Evolutionary conservation across 495 filamentous ascomycete species (phyloP).

Genomic region (Lentithecium fluviatile): DNA sequence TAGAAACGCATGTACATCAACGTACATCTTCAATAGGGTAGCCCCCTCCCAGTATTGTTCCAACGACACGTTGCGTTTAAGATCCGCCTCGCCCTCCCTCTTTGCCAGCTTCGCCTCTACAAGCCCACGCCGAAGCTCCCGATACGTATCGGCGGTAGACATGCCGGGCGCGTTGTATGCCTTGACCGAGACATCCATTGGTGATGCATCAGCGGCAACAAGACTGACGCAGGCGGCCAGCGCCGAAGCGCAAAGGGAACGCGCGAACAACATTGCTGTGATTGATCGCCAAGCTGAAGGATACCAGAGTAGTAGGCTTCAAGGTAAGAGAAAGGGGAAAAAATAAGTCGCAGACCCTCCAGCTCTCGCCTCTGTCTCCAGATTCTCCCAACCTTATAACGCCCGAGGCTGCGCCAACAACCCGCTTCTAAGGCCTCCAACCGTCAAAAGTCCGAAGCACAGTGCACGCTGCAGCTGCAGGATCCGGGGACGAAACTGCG

Average conservation of each 20-base stretch:
- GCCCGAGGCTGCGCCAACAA: not conserved
- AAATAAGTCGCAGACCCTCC: too few relatives aligned
- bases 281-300: not conserved
- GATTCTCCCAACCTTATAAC: too few relatives aligned
- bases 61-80: constrained; percentile 6
- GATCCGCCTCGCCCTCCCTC: not conserved
- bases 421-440: not conserved
- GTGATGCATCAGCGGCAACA: not conserved
- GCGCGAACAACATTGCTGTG: not conserved
- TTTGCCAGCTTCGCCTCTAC: not conserved
- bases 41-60: constrained; percentile 24
- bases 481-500: not conserved
- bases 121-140: constrained; percentile 11
- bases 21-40: constrained; percentile 17
- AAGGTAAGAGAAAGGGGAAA: too few relatives aligned
- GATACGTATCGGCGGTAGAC: constrained; percentile 9
- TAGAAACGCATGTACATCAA: not conserved
- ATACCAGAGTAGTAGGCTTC: not conserved
- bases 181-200: constrained; percentile 4
- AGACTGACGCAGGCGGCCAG: constrained; percentile 10
- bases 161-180: constrained; percentile 11
- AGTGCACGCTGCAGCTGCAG: not conserved
- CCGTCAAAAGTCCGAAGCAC: not conserved
- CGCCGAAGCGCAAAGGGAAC: not conserved
- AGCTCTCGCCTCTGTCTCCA: too few relatives aligned